Base-by-base conservation (phyloP, 345 rosid species). In the Citrus mangshanensis region DNA sequence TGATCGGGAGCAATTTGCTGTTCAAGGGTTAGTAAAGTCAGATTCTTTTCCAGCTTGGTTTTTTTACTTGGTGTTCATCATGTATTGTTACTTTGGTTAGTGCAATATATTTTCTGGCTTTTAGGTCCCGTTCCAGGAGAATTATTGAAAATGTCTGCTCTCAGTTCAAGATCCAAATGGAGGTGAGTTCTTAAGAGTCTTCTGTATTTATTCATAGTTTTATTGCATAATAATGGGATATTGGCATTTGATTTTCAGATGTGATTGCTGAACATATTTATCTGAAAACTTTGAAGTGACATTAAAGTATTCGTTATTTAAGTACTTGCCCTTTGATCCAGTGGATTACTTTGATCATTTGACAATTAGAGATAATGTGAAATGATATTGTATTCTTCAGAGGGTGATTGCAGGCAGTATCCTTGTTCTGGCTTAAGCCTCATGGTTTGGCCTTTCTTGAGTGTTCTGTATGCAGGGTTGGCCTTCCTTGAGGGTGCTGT, bases 1-100 rank as follows among this genome's bases (percentile, higher is more conserved):
- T 87, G 95, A 92, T 71, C 83, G 94, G 61, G 97, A 94, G 88
- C 93, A 94, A 66, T 94, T 91, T 86, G 89, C 91, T 32, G 68
- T 76, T 76, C 91, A 81, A 42, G 91, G 98, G 97, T 94, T 68
- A 75, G 93, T 87, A 28, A 56, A 72, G 85, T 71, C 62, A 56
- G 68, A 34, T 76, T 64, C 61, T 63, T 79, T 32, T n/a, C 77
- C 14, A n/a, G 49, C 72, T 54, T 5, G 58, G 58, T 18, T 54
- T 54, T 51, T 35, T n/a, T 76, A 25, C 59, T 73, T 51, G 61
- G 22, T 59, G 66, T 73, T 73, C 59, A 19, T 58, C 34, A 6
- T 59, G 66, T 58, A 24, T 46, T 30, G 22, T 46, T 5, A 13
- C 73, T 66, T 4, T 66, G 25, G 35, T 68, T 40, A 35, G 13